Percentiles rank a stretch among this genome's conserved stretches.
phyloP scores from a whole-genome alignment of 768 basidiomycete species.

The Lentinula boryana region DNA sequence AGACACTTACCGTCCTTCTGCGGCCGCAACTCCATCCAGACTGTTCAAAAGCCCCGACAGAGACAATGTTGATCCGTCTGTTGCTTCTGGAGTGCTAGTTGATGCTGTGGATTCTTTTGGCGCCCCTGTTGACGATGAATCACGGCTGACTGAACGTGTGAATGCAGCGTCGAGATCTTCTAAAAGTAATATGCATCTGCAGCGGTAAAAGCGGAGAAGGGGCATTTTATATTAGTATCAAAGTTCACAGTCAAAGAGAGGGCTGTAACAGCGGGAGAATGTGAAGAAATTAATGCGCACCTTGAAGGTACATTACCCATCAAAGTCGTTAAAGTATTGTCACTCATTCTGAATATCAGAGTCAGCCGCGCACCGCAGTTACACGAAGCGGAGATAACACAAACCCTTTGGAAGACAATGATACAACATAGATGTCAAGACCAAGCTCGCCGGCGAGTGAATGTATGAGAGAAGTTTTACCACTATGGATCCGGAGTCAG shows the following conservation, averaged over 20 bases:
- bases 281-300: conserved; percentile 27
- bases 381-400: conserved; percentile 12
- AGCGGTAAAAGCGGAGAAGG: conserved; percentile 5
- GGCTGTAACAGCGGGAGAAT: conserved; percentile 1
- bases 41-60: conserved; percentile 83
- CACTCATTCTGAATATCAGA: conserved; percentile 63
- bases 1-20: conserved; percentile 70
- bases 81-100: conserved; percentile 37
- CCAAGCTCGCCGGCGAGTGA: conserved; percentile 80
- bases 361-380: conserved; percentile 12
- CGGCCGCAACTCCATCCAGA: conserved; percentile 80
- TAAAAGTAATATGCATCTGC: conserved; percentile 84
- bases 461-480: conserved; percentile 84
- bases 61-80: conserved; percentile 78
- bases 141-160: conserved; percentile 82
- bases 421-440: conserved; percentile 89
- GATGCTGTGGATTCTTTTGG: conserved; percentile 46
- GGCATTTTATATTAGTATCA: background rate
- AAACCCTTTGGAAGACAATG: conserved; percentile 82
- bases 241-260: conserved; percentile 10
- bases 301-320: conserved; percentile 87
- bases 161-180: conserved; percentile 94
- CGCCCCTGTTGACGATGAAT: conserved; percentile 69
- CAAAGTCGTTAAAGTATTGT: conserved; percentile 79
- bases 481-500: conserved; percentile 32